phyloP scores from a whole-genome alignment of 192 early-diverging fungal species.

The Nowakowskiella sp. region DNA sequence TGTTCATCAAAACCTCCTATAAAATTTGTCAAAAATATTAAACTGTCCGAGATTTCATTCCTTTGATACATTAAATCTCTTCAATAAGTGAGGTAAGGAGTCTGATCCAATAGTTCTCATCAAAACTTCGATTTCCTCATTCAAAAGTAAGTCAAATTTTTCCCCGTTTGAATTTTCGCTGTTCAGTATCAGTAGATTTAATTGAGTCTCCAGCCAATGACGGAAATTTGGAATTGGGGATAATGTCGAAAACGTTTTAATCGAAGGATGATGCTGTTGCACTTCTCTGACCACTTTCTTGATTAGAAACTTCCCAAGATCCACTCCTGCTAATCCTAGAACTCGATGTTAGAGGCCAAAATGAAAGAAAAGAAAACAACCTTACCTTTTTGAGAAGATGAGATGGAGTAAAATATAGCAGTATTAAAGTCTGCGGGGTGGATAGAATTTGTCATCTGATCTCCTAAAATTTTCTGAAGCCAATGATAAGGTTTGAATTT shows the following conservation, averaged over 20 bases:
- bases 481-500: constrained; percentile 19
- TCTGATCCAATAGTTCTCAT: neutral
- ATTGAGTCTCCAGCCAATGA: constrained; percentile 55
- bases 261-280: constrained; percentile 55
- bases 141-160: constrained; percentile 10
- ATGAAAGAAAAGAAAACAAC: constrained; percentile 2
- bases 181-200: constrained; percentile 11
- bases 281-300: constrained; percentile 82
- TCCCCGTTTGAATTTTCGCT: neutral
- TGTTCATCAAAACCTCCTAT: constrained; percentile 11
- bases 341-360: neutral
- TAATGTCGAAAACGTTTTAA: constrained; percentile 76
- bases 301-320: constrained; percentile 81
- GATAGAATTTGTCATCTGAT: constrained; percentile 31
- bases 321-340: constrained; percentile 71
- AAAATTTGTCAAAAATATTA: constrained; percentile 6
- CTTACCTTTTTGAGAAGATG: constrained; percentile 62
- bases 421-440: constrained; percentile 38
- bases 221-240: constrained; percentile 88
- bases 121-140: constrained; percentile 11
- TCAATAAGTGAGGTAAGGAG: neutral
- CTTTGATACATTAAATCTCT: constrained; percentile 9
- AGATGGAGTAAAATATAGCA: constrained; percentile 93
- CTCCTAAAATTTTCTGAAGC: constrained; percentile 45
- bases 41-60: constrained; percentile 7